Conservation (phyloP, 2,329 filamentous ascomycete species). For the Zymoseptoria ardabiliae region DNA sequence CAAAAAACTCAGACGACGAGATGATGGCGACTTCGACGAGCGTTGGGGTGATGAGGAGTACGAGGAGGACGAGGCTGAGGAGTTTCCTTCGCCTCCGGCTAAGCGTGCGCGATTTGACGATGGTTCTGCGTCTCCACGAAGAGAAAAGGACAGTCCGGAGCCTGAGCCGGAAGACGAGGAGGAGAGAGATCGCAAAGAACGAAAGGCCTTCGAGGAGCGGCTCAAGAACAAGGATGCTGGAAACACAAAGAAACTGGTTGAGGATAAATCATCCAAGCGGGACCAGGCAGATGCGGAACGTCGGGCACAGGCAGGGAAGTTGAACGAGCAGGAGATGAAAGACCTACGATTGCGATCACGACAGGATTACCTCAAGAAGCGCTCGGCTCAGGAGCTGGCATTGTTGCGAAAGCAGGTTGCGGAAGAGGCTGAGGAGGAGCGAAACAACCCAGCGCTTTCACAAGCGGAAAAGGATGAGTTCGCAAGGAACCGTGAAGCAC, state of each 20-base stretch:
- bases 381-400: conserved; percentile 76
- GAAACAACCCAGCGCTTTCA: conserved; percentile 66
- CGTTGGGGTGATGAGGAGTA: conserved; percentile 74
- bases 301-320: conserved; percentile 54
- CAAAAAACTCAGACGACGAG: conserved; percentile 46
- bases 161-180: conserved; percentile 29
- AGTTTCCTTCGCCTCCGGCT: conserved; percentile 61
- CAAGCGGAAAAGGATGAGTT: conserved; percentile 81
- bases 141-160: conserved; percentile 14
- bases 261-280: conserved; percentile 45
- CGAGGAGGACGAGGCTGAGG: conserved; percentile 45
- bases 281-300: conserved; percentile 47
- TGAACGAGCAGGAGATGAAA: conserved; percentile 64
- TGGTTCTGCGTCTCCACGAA: conserved; percentile 33
- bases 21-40: conserved; percentile 59
- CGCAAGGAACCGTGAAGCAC: conserved; percentile 69
- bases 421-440: conserved; percentile 72
- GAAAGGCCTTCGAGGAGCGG: conserved; percentile 72
- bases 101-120: conserved; percentile 65
- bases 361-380: conserved; percentile 89
- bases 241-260: conserved; percentile 61
- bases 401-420: conserved; percentile 83
- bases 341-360: conserved; percentile 77
- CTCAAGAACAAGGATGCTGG: conserved; percentile 64
- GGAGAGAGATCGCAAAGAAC: conserved; percentile 62